Evolutionary conservation across 2,329 filamentous ascomycete genomes (phyloP).

Genomic region (Colletotrichum sp.): DNA sequence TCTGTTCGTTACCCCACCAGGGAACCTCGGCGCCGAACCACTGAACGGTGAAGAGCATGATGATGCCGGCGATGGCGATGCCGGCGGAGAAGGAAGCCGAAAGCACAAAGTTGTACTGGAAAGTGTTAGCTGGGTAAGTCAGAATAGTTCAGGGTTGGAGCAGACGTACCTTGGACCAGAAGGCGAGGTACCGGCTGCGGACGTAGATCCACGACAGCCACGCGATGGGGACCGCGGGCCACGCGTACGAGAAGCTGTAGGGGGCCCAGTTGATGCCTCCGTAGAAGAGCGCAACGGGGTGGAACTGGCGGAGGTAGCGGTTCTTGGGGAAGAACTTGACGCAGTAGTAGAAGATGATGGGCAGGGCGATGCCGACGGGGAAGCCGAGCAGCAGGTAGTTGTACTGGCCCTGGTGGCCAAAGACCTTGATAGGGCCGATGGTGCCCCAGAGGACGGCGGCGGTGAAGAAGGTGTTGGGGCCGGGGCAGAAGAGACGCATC

Average conservation of each 20-base stretch:
- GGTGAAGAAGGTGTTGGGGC: slow-evolving; percentile 61
- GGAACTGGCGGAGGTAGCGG: slow-evolving; percentile 43
- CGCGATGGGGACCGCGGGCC: slow-evolving; percentile 24
- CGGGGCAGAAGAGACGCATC: slow-evolving; percentile 56
- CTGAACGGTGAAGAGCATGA: slow-evolving; percentile 34
- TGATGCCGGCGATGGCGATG: slow-evolving; percentile 34
- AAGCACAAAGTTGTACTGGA: slow-evolving; percentile 42
- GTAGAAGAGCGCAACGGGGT: slow-evolving; percentile 53
- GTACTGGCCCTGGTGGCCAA: slow-evolving; percentile 53
- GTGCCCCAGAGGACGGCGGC: slow-evolving; percentile 61
- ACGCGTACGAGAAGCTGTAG: slow-evolving; percentile 36
- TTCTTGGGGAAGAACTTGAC: slow-evolving; percentile 43
- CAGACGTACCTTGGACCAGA: slow-evolving; percentile 45
- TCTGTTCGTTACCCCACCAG: slow-evolving; percentile 33
- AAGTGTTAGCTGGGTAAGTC: slow-evolving; percentile 12
- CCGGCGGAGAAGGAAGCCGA: slow-evolving; percentile 34
- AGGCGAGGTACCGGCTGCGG: slow-evolving; percentile 37
- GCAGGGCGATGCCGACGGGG: slow-evolving; percentile 51
- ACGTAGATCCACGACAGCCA: slow-evolving; percentile 29
- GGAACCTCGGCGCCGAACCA: slow-evolving; percentile 26
- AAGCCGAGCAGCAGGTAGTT: slow-evolving; percentile 53
- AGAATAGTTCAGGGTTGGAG: too few relatives aligned
- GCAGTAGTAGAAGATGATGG: slow-evolving; percentile 46
- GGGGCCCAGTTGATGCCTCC: slow-evolving; percentile 51
- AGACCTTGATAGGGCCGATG: slow-evolving; percentile 56